These are phyloP conservation scores for Epichloe sp. DNA, from an alignment of 2,329 filamentous ascomycete species.

Conservation along the genomic window DNA sequence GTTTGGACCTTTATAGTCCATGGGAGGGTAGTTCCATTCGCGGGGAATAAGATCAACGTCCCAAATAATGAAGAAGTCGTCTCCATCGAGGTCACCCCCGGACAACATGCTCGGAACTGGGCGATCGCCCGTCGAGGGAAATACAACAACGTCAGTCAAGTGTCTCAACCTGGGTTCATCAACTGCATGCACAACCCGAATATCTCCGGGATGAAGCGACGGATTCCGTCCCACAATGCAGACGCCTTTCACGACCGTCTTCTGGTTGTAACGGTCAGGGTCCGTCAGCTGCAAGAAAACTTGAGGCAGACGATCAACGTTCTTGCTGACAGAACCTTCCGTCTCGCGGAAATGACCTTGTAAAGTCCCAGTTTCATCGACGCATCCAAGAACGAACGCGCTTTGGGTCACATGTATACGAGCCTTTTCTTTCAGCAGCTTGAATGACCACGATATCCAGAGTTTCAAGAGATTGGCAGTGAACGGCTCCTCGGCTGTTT, in stretches of 20 bases:
- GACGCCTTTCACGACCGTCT: slow-evolving; percentile 56
- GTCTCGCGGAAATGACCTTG: slow-evolving; percentile 52
- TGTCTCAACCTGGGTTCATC: slow-evolving; percentile 61
- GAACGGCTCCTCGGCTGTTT: slow-evolving; percentile 63
- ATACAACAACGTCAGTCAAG: slow-evolving; percentile 73
- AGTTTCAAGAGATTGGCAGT: slow-evolving; percentile 63
- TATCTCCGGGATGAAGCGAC: slow-evolving; percentile 83
- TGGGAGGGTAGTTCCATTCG: slow-evolving; percentile 59
- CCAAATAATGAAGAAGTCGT: slow-evolving; percentile 94
- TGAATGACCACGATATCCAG: slow-evolving; percentile 83
- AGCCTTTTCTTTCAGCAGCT: slow-evolving; percentile 84
- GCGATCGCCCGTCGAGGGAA: slow-evolving; percentile 70
- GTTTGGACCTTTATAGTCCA: slow-evolving; percentile 56
- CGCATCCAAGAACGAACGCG: slow-evolving; percentile 76
- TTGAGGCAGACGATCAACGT: slow-evolving; percentile 52
- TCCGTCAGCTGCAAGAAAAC: slow-evolving; percentile 77
- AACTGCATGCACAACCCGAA: slow-evolving; percentile 76
- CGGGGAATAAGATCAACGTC: slow-evolving; percentile 59
- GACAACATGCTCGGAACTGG: slow-evolving; percentile 91
- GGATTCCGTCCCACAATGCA: slow-evolving; percentile 87
- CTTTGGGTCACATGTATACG: slow-evolving; percentile 70
- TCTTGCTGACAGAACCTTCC: slow-evolving; percentile 26
- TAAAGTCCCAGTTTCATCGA: slow-evolving; percentile 70
- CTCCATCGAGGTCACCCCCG: slow-evolving; percentile 92
- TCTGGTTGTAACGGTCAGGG: slow-evolving; percentile 36